phyloP scores from a whole-genome alignment of 208 protist genomes.

The Jaenimonas drosophilae region DNA sequence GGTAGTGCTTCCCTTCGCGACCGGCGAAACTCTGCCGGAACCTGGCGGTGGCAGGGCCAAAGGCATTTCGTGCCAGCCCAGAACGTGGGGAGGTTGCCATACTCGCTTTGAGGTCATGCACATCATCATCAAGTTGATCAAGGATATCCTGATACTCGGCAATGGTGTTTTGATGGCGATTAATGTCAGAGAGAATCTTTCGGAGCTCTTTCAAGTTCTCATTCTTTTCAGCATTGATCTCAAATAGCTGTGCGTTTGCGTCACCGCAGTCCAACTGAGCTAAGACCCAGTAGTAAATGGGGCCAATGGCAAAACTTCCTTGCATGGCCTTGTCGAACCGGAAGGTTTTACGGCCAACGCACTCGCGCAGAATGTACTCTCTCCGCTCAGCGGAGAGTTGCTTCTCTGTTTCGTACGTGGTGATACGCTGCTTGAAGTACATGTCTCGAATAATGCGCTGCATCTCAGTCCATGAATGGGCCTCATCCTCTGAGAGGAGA shows the following conservation, averaged over 20 bases:
- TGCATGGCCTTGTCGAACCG: conserved; percentile 70
- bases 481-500: conserved; percentile 70
- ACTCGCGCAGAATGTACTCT: conserved; percentile 82
- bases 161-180: conserved; percentile 58
- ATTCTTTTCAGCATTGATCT: conserved; percentile 41
- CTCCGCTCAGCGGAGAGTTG: conserved; percentile 66
- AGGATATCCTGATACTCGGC: conserved; percentile 62
- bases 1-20: conserved; percentile 59
- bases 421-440: conserved; percentile 65
- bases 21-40: conserved; percentile 68
- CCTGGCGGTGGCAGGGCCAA: conserved; percentile 13
- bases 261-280: conserved; percentile 74
- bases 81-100: conserved; percentile 4
- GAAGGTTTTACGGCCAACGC: conserved; percentile 76
- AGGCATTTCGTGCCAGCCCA: conserved; percentile 5
- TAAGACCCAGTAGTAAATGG: conserved; percentile 87
- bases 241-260: conserved; percentile 44
- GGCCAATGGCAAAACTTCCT: conserved; percentile 62
- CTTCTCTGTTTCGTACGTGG: conserved; percentile 45
- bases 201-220: conserved; percentile 46
- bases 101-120: conserved; percentile 18
- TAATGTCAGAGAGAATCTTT: conserved; percentile 62
- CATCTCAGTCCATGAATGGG: conserved; percentile 71
- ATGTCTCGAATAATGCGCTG: conserved; percentile 64
- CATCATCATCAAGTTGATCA: conserved; percentile 68